Evolutionary conservation across 768 basidiomycete species (phyloP).

Genomic region (Sarcomyxa edulis): DNA sequence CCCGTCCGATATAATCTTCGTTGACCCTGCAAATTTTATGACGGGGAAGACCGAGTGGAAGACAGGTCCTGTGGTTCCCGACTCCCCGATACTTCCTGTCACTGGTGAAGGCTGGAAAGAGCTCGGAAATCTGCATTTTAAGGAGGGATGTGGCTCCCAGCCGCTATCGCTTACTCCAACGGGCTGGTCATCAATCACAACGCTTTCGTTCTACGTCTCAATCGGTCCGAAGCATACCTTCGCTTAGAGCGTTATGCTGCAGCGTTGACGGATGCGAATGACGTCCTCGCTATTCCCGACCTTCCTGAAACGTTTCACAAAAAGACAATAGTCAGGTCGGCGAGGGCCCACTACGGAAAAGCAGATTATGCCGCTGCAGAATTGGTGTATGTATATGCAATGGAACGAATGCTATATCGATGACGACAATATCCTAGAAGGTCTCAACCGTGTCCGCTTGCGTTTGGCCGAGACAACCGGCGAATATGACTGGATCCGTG

Average conservation of each 20-base stretch:
- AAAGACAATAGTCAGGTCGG: background rate
- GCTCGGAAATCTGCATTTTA: conserved; percentile 2
- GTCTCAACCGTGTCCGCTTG: no score
- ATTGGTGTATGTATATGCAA: no score
- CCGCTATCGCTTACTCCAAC: conserved; percentile 1
- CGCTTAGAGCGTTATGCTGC: conserved; percentile 1
- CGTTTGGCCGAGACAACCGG: no score
- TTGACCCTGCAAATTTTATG: background rate
- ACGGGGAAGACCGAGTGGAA: background rate
- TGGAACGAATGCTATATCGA: no score
- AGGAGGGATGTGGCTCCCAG: background rate
- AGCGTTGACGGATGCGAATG: conserved; percentile 1
- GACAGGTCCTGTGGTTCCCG: background rate
- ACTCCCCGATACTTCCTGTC: background rate
- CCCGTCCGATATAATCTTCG: background rate
- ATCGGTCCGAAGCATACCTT: conserved; percentile 1
- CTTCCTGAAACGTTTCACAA: background rate
- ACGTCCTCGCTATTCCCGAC: background rate
- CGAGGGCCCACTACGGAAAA: background rate
- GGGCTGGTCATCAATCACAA: background rate
- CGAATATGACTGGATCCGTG: conserved; percentile 1
- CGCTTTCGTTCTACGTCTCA: conserved; percentile 1
- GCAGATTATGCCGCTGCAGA: background rate
- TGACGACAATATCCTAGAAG: no score
- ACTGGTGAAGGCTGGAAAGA: background rate